Base-by-base conservation (phyloP, 2,329 filamentous ascomycete genomes). In the Xylariaceae sp. region DNA sequence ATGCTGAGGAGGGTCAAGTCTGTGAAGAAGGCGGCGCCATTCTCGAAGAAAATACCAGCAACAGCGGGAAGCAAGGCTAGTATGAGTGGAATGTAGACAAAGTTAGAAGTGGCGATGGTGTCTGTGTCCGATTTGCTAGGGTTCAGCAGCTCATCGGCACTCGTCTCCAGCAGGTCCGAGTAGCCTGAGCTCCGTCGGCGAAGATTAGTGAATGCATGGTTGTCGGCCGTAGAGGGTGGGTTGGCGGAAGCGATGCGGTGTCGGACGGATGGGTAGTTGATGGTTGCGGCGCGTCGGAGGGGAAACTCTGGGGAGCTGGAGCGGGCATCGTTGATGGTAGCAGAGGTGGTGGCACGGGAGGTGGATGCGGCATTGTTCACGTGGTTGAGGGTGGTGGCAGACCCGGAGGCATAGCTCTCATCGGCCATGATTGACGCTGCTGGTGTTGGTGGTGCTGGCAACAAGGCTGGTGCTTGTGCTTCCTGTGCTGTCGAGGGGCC, bases 31-130 rank as follows among this genome's bases (percentile, higher is more conserved):
- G 87, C 82, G 61, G 86, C 87, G 12, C 93, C 93, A 72, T 96
- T 89, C 55, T 88, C 82, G 67, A 96, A 95, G 51, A 97, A 75
- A 45, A 95, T 72, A 0, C 92, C 93, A 1, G 84, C 90, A n/a
- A 96, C 67, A 1, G 92, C 91, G 3, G 93, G 93, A 13, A 97
- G 73, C 44, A 97, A 78, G 2, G 90, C 92, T 66, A 96, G 87
- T 0, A 84, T 86, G 33, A 97, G 74, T 1, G 93, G 91, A n/a
- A 89, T 75, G 2, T 85, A 89, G 55, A 94, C 86, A 82, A 90
- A 90, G 55, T 84, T 78, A 1, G 88, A 87, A 48, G 82, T 75
- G 36, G 86, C 82, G 14, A 75, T 69, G 16, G 72, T 63, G 22
- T 71, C 53, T 28, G 76, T 58, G 38, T 71, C 66, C n/a, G 69